Base-by-base conservation (phyloP, 2,329 filamentous ascomycete species). In the Tolypocladium guangdongense region DNA sequence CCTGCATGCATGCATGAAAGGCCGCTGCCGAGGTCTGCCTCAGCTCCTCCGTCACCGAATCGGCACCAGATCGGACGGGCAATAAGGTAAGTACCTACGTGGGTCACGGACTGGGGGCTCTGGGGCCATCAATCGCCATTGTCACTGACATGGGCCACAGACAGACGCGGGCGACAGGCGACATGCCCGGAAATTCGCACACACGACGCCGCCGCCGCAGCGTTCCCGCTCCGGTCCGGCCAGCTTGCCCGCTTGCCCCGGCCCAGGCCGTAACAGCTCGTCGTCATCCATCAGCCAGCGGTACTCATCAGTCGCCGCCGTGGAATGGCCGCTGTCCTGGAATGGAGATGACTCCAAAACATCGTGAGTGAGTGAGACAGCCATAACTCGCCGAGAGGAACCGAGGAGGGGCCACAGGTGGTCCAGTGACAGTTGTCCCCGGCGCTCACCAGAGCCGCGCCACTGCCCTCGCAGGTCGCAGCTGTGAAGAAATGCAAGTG, bases 321-420 rank as follows among this genome's bases (percentile, higher is more conserved):
- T 39, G 56, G 55, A 58, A 54, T 53, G 53, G 24, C 32, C 24
- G 54, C 18, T 22, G 37, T 54, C 52, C 35, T 55, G 54, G 54
- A 57, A 59, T 58, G 59, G 51, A 37, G 16, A 51, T 58, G 57
- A 50, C 36, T 60, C 52, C 54, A 56, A 61, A 64, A 59, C 58
- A 57, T 56, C 57, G 43, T 51, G 55, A 52, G 32, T 47, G 57
- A 35, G 56, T 67, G 60, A 67, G 63, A 68, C 66, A 68, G 11
- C 39, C 27, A 50, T 56, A 60, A 60, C 58, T 57, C 58, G 54
- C 58, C 60, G 58, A 64, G 55, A 52, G 54, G 55, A 57, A 43
- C 58, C 58, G 55, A 58, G 27, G 27, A 39, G 16, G 49, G 49
- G 36, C 12, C 36, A 2, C 10, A 2, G 36, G n/a, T 7, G n/a